phyloP scores from a whole-genome alignment of 2,329 filamentous ascomycete species.

The Exophiala calicioides region DNA sequence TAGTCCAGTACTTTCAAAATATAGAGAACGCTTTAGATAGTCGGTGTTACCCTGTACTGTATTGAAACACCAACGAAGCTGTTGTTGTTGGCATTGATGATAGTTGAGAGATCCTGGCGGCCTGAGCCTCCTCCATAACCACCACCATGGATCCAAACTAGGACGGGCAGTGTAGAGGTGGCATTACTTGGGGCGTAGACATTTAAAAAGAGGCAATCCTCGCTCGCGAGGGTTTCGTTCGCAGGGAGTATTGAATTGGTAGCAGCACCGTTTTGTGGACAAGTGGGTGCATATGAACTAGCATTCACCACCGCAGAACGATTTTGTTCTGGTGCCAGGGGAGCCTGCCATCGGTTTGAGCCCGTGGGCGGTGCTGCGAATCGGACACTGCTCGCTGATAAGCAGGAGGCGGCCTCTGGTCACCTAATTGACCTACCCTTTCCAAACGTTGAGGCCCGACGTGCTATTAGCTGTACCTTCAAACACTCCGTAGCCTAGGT shows the following conservation, averaged over 20 bases:
- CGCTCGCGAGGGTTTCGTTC: slow-evolving; percentile 31
- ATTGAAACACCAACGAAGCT: slow-evolving; percentile 52
- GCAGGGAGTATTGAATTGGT: slow-evolving; percentile 17
- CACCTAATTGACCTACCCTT: slow-evolving; percentile 40
- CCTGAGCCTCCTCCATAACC: slow-evolving; percentile 38
- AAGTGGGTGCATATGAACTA: slow-evolving; percentile 34
- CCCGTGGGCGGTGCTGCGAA: slow-evolving; percentile 40
- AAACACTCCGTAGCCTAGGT: slow-evolving; percentile 51
- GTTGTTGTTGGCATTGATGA: slow-evolving; percentile 52
- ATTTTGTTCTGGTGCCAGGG: slow-evolving; percentile 33
- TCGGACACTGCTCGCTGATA: slow-evolving; percentile 36
- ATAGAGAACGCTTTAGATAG: background rate
- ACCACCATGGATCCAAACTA: slow-evolving; percentile 45
- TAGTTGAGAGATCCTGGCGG: slow-evolving; percentile 39
- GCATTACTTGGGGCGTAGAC: slow-evolving; percentile 41
- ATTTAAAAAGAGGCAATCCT: slow-evolving; percentile 47
- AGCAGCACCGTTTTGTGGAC: slow-evolving; percentile 37
- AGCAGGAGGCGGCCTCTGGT: slow-evolving; percentile 5
- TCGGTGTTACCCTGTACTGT: slow-evolving; percentile 49
- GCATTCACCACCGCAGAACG: slow-evolving; percentile 32
- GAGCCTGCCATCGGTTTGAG: slow-evolving; percentile 38
- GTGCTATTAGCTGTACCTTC: slow-evolving; percentile 44
- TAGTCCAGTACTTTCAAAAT: slow-evolving; percentile 2
- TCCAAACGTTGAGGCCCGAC: slow-evolving; percentile 47
- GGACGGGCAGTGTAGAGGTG: slow-evolving; percentile 35